Base-by-base conservation (phyloP, 805 yeast species). In the Candida chilensis region DNA sequence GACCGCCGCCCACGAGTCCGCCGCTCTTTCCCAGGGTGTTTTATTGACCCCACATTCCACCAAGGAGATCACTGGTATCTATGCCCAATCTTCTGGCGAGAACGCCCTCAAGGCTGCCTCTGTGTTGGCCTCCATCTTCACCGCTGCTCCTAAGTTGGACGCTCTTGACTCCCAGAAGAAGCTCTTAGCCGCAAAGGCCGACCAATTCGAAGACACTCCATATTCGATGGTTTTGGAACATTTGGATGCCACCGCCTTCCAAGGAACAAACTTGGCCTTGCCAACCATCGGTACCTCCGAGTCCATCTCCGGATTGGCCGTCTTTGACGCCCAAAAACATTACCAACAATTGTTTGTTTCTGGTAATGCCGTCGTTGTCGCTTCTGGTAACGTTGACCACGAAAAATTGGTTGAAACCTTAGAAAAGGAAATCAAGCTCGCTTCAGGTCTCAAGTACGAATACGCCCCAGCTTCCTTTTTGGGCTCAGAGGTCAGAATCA, bases 401-500 rank as follows among this genome's bases (percentile, higher is more conserved):
- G 81, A 79, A 20, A 69, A 70, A 34, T 64, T 83, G 39, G 84
- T 78, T 37, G 76, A 74, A 37, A 67, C 78, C 33, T 74, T 82
- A 36, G 78, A 77, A 49, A 53, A 66, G 37, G 45, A 64, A 36
- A 48, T 74, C 32, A 42, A 59, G 28, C 44, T 78, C 19, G 60
- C 73, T 32, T 56, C 67, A 30, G 85, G 82, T 40, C 52, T 69
- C 33, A 57, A 58, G 50, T 15, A 12, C 11, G 63, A 60, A 31
- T 63, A 66, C 42, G 65, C 66, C 33, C 63, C 73, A 32, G 72
- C 83, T 37, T 53, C 74, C 33, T 83, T 82, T 73, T 69, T 83
- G 54, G 94, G 94, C 54, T 81, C 92, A 28, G 94, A 83, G 54
- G 78, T 81, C 41, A 77, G 88, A 72, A 63, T 81, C 64, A 79